Base-by-base conservation (phyloP, 768 basidiomycete species). In the Mycena epipterygia region DNA sequence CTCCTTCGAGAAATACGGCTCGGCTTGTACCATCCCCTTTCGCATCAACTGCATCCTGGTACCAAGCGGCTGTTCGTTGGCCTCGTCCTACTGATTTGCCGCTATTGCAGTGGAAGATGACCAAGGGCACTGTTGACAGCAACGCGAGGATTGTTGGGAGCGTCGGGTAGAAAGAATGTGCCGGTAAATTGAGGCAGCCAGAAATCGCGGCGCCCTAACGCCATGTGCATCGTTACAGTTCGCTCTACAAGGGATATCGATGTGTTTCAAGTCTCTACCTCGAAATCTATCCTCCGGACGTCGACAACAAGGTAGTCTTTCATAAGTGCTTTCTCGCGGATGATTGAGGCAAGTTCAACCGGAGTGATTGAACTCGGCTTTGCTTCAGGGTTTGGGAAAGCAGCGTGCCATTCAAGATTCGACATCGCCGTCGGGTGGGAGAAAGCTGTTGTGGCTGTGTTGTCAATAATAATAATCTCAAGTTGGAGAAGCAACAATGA, bases 281-380 rank as follows among this genome's bases (percentile, higher is more conserved):
- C 71, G 41, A 72, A 72, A 59, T 72, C 71, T 11, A 66, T 67
- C 17, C 71, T 49, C 4, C 71, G 65, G 30, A 72, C 71, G 25
- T 72, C 71, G 46, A 72, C 61, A 25, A 72, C 71, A 55, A 72
- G 13, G 56, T 72, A 72, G 48, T 72, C 71, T 32, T 58, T 67
- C 59, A 72, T 52, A 19, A 67, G 32, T n/a, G 64, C 17, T n/a
- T 64, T 68, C 7, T 59, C 66, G 29, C 60, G 58, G 0, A 72
- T 51, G 3, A 72, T 44, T 11, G 7, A 32, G 5, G 71, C 71
- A n/a, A 72, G 61, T 17, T 67, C 60, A 14, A 23, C n/a, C 27
- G 61, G 23, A 8, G 55, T 49, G n/a, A 72, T 72, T 11, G 61
- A 67, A 13, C 11, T 55, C 19, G 71, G 65, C 13, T 19, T 41